Conservation (phyloP, 2,329 filamentous ascomycete species). For the Trichoderma polysporum region DNA sequence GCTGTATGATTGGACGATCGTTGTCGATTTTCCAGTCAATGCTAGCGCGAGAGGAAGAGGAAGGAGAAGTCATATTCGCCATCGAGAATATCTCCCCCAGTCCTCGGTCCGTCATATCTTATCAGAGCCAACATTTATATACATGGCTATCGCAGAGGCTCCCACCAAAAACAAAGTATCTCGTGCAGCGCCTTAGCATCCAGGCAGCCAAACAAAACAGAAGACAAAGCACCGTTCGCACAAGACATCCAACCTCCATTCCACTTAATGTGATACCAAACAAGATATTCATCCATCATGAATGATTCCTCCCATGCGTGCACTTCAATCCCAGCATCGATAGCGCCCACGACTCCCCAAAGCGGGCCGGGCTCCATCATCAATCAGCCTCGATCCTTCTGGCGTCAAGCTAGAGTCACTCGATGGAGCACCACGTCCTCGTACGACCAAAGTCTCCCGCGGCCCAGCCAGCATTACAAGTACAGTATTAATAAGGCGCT, state of each 20-base stretch:
- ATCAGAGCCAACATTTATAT: neutral
- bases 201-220: neutral
- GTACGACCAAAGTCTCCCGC: neutral
- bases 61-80: neutral
- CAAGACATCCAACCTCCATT: neutral
- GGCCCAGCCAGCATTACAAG: neutral
- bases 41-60: neutral
- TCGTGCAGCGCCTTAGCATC: neutral
- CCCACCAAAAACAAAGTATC: neutral
- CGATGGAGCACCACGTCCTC: neutral
- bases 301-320: neutral
- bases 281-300: neutral
- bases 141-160: neutral
- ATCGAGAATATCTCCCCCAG: neutral
- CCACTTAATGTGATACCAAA: neutral
- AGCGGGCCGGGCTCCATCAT: conserved; percentile 14
- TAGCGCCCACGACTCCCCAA: conserved; percentile 1
- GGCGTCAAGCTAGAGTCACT: conserved; percentile 14
- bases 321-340: neutral
- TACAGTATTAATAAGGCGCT: neutral
- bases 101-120: neutral
- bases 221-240: neutral
- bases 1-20: conserved; percentile 7
- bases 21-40: neutral
- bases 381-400: conserved; percentile 20